Evolutionary conservation across 2,329 filamentous ascomycete species (phyloP).

Genomic region (Aspergillus floridensis): DNA sequence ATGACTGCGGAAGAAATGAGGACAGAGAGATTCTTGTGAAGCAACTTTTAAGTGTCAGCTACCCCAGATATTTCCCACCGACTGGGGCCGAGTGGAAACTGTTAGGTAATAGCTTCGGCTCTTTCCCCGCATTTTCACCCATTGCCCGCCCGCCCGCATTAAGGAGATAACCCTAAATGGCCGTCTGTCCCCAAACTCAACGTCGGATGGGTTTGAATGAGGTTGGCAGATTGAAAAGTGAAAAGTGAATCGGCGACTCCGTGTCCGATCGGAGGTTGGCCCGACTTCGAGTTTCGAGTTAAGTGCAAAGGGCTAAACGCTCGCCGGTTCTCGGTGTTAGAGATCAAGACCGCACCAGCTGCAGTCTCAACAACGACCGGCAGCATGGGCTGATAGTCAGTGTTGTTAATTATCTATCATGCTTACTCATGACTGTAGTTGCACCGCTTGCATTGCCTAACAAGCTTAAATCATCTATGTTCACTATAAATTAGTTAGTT

Average conservation of each 20-base stretch:
- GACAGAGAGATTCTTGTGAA: too few species aligned
- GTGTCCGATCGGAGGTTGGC: neutral
- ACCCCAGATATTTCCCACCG: slow-evolving; percentile 7
- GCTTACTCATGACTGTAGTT: neutral
- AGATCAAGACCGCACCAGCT: too few species aligned
- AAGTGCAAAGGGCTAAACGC: neutral
- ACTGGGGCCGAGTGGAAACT: slow-evolving; percentile 24
- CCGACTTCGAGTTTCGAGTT: neutral
- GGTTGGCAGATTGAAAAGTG: neutral
- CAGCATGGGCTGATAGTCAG: neutral
- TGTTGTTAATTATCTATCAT: too few species aligned
- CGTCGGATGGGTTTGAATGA: neutral
- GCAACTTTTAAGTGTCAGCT: neutral
- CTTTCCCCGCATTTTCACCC: slow-evolving; percentile 25
- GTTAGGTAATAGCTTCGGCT: slow-evolving; percentile 29
- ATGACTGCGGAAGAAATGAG: too few species aligned
- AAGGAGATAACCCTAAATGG: slow-evolving; percentile 11
- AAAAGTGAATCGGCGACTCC: neutral
- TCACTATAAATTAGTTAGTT: too few species aligned
- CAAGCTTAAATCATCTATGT: neutral
- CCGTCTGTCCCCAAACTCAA: neutral
- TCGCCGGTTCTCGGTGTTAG: too few species aligned
- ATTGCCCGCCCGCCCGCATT: slow-evolving; percentile 3
- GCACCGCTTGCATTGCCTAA: neutral
- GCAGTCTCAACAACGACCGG: too few species aligned